Base-by-base conservation (phyloP, 192 early-diverging fungal genomes). In the Gaertneriomyces semiglobifer region DNA sequence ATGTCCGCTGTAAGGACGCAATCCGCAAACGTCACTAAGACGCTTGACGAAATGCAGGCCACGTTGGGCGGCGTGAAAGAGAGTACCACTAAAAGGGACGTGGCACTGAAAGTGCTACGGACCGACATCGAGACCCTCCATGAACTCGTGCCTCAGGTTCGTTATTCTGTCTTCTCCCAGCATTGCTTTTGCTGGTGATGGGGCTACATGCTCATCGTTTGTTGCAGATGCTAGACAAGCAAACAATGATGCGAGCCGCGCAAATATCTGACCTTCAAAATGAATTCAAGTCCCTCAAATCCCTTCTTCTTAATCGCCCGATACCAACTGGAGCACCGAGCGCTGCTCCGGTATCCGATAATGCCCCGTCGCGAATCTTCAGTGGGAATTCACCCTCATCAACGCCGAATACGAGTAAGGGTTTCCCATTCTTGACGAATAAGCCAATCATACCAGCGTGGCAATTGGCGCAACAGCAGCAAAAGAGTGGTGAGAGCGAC, bases 211-310 rank as follows among this genome's bases (percentile, higher is more conserved):
- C 14, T 61, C 10, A 53, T 48, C 25, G 47, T 20, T 44, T n/a
- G 66, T 7, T 54, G 51, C 69, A 90, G 87, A 63, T 92, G 60
- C 72, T 93, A 65, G 88, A 92, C 44, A 84, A 86, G 63, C 81
- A 76, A 57, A 91, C 89, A 65, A 88, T 90, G 41, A 76, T 83
- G 7, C 89, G 92, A 69, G 69, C 75, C 8, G 75, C 78, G 44
- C 76, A 86, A 7, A 69, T 93, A 59, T 72, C 75, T 40, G 93
- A 97, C 42, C 80, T 99, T 16, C 96, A 99, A 77, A 82, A 81
- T 19, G 96, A 99, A 73, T 84, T 99, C 74, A 95, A 94, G 71
- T 92, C 90, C 19, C 81, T 99, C 43, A 93, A 96, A 66, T 92
- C 87, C 63, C 81, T 99, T 64, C 74, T 99, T 53, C 69, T 95